Base-by-base conservation (phyloP, 2,329 filamentous ascomycete genomes). In the Neofusicoccum laricinum region DNA sequence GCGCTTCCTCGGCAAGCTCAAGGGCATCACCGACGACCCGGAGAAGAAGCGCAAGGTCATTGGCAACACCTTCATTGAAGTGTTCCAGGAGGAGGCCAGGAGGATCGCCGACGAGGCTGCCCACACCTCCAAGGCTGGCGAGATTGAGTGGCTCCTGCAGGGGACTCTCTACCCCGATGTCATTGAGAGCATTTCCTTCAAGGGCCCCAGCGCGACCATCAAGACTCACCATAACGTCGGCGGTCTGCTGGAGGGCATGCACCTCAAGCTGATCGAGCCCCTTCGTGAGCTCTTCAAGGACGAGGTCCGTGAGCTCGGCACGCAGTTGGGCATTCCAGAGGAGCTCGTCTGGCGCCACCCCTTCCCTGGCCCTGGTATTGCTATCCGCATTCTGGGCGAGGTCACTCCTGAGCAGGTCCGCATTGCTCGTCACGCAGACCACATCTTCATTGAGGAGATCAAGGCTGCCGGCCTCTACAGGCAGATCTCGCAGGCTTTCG, bases 1-100 rank as follows among this genome's bases (percentile, higher is more conserved):
- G 66, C 81, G 85, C 30, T 98, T 98, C 82, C 82, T 97, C n/a
- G 80, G 80, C 34, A 84, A 88, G 25, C 86, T 98, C 0, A 85
- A 86, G 68, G 94, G 92, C 17, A 86, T 97, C 30, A 81, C 80
- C 0, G 92, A 80, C 59, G 81, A 91, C 64, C 93, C 94, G 0
- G 93, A 98, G 79, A 86, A 86, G 74, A 97, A 97, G 84, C 85
- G 93, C 63, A 97, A 96, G 80, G 88, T 97, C 71, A 97, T 97
- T 67, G 93, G 93, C 64, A 86, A 84, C 67, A 91, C 86, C 21
- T 91, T 93, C 76, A 92, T 93, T 68, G 90, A 93, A 70, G 80
- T 96, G 32, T 97, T 97, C 77, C 89, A 97, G 76, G 82, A 88
- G 65, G 89, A 93, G 75, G 93, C 91, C 30, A 85, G 85, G 71